Evolutionary conservation across 768 basidiomycete genomes (phyloP), one percentile per base, ranked within the genome.

Genomic region (Lepiota brunneoincarnata): DNA sequence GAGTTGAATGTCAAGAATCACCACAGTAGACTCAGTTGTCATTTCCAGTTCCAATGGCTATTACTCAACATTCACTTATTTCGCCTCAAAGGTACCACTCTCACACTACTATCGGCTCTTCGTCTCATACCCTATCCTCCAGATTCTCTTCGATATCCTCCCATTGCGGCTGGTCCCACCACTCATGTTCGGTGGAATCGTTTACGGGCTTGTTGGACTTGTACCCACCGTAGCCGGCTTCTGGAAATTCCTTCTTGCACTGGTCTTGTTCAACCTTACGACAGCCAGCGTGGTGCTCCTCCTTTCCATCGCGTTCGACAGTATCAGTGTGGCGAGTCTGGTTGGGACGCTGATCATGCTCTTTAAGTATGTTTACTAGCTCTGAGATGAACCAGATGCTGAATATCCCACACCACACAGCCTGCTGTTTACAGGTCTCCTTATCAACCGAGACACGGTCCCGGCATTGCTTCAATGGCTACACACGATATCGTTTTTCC

Each of bases 201-300:
- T 97, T 9, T 99, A 99, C 62, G 86, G 91, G 2, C 83, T 98
- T 3, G 93, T 97, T 6, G 97, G 97, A 4, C 84, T 99, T 43
- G 97, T 98, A 9, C 91, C 93, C 2, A 87, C 86, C 12, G 90
- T 98, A 6, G 74, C 84, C 0, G 84, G 82, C 7, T 98, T 98
- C 77, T 98, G 97, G 97, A 98, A 97, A 74, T 98, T 99, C 76
- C 87, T 98, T 74, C 84, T 98, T 59, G 91, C 89, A 1, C 80
- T 99, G 36, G 93, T 99, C 9, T 72, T 99, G 36, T 98, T 98
- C 85, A 99, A 99, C 72, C 71, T 99, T 61, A 91, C 95, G 1
- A 95, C 97, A 1, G 93, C 95, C 24, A 91, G 88, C 64, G 89
- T 96, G 37, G 89, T 98, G 18, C 73, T 99, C 4, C 80, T 93